Percentiles rank a stretch among this genome's conserved stretches.
Conservation (phyloP, 768 basidiomycete genomes). For the Saitozyma podzolica region DNA sequence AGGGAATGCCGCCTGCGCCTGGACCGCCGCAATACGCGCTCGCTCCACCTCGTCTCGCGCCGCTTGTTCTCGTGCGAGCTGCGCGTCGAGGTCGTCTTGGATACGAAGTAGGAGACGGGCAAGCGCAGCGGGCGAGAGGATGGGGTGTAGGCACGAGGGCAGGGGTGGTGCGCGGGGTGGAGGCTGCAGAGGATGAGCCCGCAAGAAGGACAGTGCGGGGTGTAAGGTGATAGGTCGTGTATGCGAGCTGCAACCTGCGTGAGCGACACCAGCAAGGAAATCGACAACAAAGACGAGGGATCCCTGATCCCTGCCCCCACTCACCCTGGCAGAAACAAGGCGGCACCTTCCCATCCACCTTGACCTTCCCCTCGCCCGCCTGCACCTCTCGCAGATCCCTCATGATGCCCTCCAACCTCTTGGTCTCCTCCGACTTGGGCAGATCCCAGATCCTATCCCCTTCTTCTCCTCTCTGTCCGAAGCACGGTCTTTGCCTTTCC, state of each 20-base stretch:
- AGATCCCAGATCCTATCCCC: conserved; percentile 42
- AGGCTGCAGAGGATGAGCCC: conserved; percentile 50
- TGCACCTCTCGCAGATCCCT: conserved; percentile 29
- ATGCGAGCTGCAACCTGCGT: conserved; percentile 33
- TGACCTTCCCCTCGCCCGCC: conserved; percentile 30
- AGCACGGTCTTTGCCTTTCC: conserved; percentile 23
- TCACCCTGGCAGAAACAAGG: conserved; percentile 52
- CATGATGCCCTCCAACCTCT: conserved; percentile 39
- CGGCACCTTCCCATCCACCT: conserved; percentile 13
- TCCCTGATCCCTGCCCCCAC: conserved; percentile 9
- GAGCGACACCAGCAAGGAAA: no score
- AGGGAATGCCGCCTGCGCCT: conserved; percentile 30
- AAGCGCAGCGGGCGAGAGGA: conserved; percentile 35
- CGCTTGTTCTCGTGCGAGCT: conserved; percentile 34
- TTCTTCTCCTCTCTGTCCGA: conserved; percentile 5
- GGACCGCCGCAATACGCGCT: conserved; percentile 21
- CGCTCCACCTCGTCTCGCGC: conserved; percentile 32
- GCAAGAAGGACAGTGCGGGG: conserved; percentile 50
- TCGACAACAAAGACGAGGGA: neutral
- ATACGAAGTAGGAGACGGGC: conserved; percentile 39
- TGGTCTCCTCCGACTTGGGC: conserved; percentile 37
- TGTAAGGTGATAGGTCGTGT: conserved; percentile 50
- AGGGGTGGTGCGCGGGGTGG: conserved; percentile 50
- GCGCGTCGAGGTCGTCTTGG: conserved; percentile 36
- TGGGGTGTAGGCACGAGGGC: conserved; percentile 45